These are phyloP conservation scores for Talaromyces albobiverticillius DNA, from an alignment of 2,329 filamentous ascomycete species.

Conservation along the genomic window DNA sequence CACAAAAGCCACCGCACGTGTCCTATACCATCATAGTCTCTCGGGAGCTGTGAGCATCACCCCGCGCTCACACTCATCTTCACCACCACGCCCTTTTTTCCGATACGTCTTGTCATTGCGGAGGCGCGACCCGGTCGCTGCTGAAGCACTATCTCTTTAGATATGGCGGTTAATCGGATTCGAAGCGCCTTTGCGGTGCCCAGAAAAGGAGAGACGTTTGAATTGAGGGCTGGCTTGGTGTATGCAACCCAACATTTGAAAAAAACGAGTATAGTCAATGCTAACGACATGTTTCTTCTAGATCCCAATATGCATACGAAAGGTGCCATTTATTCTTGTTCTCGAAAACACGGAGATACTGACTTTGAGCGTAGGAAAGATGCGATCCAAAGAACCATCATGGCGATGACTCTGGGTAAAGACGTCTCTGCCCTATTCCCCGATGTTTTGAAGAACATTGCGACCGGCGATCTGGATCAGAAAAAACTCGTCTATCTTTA, in stretches of 20 bases:
- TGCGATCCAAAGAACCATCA: constrained; percentile 99
- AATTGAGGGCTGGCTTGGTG: constrained; percentile 88
- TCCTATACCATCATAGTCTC: constrained; percentile 6
- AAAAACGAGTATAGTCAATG: constrained; percentile 17
- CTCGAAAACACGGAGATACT: constrained; percentile 18
- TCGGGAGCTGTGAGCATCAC: constrained; percentile 13
- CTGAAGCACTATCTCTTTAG: constrained; percentile 28
- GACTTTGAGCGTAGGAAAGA: constrained; percentile 66
- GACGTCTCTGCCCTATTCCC: constrained; percentile 97
- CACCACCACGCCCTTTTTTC: constrained; percentile 8
- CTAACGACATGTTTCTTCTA: constrained; percentile 32
- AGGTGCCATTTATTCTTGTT: constrained; percentile 46
- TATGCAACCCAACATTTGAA: constrained; percentile 33
- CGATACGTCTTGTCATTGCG: constrained; percentile 19
- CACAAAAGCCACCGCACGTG: constrained; percentile 7
- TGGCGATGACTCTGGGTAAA: constrained; percentile 99
- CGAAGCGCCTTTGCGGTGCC: constrained; percentile 89
- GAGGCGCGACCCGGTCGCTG: constrained; percentile 36
- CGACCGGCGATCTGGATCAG: constrained; percentile 89
- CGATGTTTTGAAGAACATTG: constrained; percentile 98
- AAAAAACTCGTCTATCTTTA: constrained; percentile 99
- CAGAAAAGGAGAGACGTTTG: constrained; percentile 96
- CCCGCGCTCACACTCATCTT: constrained; percentile 17
- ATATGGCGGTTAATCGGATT: constrained; percentile 94
- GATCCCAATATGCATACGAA: constrained; percentile 99